Base-by-base conservation (phyloP, 148 eudicot species). In the Spergularia bocconei region DNA sequence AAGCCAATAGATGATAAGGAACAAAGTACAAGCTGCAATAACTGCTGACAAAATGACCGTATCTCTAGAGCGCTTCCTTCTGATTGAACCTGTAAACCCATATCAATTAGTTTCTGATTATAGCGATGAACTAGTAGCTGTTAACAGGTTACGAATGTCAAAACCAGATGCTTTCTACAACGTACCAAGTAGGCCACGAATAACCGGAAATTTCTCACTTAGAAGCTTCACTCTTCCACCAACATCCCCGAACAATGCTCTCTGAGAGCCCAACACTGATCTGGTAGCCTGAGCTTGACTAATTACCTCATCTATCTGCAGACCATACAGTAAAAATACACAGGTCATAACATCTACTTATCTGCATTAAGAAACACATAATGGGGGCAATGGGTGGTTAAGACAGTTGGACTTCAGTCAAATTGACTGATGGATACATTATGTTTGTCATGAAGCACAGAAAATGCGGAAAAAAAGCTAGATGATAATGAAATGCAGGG, bases 231-330 rank as follows among this genome's bases (percentile, higher is more conserved):
- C 93, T 84, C 90, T 94, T 74, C 97, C 97, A 75, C 90, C 92
- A 75, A 91, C 89, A 69, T 90, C 98, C 38, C 96, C 92, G 78
- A 94, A 94, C 80, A 92, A 74, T 68, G 91, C 85, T 78, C 96
- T 84, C 70, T 94, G 98, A 57, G 98, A 92, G 19, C 97, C 97
- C 81, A 94, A 79, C 23, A 86, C 93, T 6, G 90, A 83, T 74
- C 93, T 89, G 60, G 98, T 92, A 64, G 97, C 84, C 77, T 91
- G 98, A 78, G 97, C 98, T 84, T 94, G 98, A 80, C 78, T 87
- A 74, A 94, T 94, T 50, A 92, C 97, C 61, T 94, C 96, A 75
- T 94, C 98, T 78, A 94, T 92, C 98, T 94, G 86, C 74, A 81
- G 36, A 63, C 23, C 56, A 72, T 44, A 36, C 68, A 33, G 19